Conservation (phyloP, 2,329 filamentous ascomycete species). For the Hypocreales sp. region DNA sequence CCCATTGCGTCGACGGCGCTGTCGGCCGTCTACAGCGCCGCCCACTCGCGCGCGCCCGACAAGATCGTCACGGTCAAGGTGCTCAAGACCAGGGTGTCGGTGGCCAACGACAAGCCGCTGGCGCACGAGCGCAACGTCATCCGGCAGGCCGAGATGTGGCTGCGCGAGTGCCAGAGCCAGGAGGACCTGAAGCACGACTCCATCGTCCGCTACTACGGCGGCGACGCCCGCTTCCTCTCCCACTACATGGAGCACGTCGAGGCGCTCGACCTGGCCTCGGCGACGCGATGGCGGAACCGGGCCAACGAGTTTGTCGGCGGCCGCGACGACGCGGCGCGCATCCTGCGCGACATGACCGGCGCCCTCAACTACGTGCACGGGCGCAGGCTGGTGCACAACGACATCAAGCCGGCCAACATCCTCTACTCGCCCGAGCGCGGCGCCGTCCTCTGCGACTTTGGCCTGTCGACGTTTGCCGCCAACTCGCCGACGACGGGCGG, state of each 20-base stretch:
- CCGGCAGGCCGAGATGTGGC: conserved; percentile 43
- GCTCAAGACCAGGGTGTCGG: conserved; percentile 34
- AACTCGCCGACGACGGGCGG: conserved; percentile 35
- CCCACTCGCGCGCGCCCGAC: conserved; percentile 35
- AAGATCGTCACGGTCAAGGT: conserved; percentile 45
- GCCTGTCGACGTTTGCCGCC: conserved; percentile 32
- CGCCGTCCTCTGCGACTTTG: conserved; percentile 45
- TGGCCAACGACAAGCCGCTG: conserved; percentile 25
- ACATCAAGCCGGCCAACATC: conserved; percentile 48
- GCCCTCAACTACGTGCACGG: conserved; percentile 41
- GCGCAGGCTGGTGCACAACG: conserved; percentile 40
- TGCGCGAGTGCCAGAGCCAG: conserved; percentile 41
- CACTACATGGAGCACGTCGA: conserved; percentile 48
- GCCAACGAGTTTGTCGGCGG: conserved; percentile 33
- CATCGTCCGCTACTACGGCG: conserved; percentile 42
- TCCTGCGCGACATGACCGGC: conserved; percentile 36
- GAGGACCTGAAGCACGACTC: conserved; percentile 38
- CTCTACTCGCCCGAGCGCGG: conserved; percentile 42
- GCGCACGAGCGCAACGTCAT: conserved; percentile 39
- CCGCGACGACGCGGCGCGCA: conserved; percentile 32
- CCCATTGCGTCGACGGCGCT: conserved; percentile 39
- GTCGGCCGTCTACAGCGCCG: conserved; percentile 39
- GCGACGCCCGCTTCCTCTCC: conserved; percentile 42
- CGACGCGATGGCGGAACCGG: conserved; percentile 31
- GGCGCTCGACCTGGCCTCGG: conserved; percentile 34